A percentile compares a stretch with the other conserved stretches of the same genome.
phyloP scores from a whole-genome alignment of 2,329 filamentous ascomycete genomes.

The Fusarium sambucinum region DNA sequence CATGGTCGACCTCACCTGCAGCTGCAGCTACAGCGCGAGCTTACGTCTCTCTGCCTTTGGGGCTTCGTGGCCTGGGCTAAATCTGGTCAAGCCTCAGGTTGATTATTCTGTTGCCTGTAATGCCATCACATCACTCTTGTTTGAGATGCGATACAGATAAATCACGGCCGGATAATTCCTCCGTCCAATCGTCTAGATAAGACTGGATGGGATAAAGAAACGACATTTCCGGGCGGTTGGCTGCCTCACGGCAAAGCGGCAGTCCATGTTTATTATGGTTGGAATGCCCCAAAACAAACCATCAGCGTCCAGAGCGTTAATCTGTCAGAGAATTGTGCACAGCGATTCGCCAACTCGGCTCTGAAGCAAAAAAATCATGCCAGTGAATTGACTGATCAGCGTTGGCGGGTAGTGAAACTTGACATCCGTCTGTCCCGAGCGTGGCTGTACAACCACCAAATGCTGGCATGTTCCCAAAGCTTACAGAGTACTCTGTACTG shows the following conservation, averaged over 20 bases:
- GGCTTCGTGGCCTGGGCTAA: constrained; percentile 47
- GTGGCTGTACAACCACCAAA: constrained; percentile 39
- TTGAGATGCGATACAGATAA: constrained; percentile 33
- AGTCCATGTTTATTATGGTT: constrained; percentile 15
- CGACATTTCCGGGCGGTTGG: constrained; percentile 9
- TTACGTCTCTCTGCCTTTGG: constrained; percentile 39
- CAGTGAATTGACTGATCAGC: constrained; percentile 22
- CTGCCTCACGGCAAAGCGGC: constrained; percentile 35
- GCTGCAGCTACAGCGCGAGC: constrained; percentile 34
- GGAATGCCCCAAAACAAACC: constrained; percentile 27
- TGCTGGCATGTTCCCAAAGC: not conserved
- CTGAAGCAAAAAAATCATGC: constrained; percentile 25
- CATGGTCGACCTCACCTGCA: constrained; percentile 33
- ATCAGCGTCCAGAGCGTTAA: not conserved
- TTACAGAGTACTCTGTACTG: not conserved
- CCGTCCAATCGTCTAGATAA: constrained; percentile 23
- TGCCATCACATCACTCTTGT: constrained; percentile 22
- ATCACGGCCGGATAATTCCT: constrained; percentile 28
- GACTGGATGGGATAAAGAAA: constrained; percentile 15
- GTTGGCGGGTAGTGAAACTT: constrained; percentile 28
- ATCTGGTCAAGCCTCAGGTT: constrained; percentile 45
- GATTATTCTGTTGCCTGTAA: constrained; percentile 36
- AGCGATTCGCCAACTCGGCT: constrained; percentile 7
- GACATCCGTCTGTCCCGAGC: constrained; percentile 38
- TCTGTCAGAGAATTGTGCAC: constrained; percentile 7